A percentile compares a stretch with the other conserved stretches of the same genome.
phyloP scores from a whole-genome alignment of 208 protist species.

The Naegleria gruberi region DNA sequence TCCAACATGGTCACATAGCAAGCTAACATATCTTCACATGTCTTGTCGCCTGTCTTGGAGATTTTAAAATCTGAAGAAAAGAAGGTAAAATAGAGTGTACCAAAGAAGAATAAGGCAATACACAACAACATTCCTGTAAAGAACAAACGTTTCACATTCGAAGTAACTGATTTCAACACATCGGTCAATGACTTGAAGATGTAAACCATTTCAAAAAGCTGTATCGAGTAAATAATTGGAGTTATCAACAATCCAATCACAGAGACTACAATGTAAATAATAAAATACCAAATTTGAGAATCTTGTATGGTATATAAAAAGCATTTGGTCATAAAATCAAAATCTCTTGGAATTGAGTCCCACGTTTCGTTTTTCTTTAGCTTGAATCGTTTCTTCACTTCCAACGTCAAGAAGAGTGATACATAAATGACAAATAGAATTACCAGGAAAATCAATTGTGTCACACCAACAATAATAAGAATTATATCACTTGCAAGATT shows the following conservation, averaged over 20 bases:
- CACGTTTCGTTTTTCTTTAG: neutral
- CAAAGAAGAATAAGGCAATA: neutral
- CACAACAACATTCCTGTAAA: neutral
- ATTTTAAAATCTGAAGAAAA: neutral
- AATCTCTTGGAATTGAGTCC: neutral
- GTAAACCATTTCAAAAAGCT: neutral
- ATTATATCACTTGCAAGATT: neutral
- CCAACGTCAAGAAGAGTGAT: neutral
- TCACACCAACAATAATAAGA: neutral
- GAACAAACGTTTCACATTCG: neutral
- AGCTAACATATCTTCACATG: neutral
- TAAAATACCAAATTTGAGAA: neutral
- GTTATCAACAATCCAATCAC: neutral
- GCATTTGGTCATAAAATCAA: neutral
- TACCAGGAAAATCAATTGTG: neutral
- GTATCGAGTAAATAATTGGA: neutral
- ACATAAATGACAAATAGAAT: neutral
- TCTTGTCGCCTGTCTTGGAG: neutral
- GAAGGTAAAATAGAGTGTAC: neutral
- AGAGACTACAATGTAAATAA: neutral
- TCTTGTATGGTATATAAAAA: neutral
- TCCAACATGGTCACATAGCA: neutral
- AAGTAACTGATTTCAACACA: neutral
- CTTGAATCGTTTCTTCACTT: neutral
- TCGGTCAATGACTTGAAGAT: neutral